Conservation (phyloP, 2,329 filamentous ascomycete genomes). For the Cladobotryum protrusum region DNA sequence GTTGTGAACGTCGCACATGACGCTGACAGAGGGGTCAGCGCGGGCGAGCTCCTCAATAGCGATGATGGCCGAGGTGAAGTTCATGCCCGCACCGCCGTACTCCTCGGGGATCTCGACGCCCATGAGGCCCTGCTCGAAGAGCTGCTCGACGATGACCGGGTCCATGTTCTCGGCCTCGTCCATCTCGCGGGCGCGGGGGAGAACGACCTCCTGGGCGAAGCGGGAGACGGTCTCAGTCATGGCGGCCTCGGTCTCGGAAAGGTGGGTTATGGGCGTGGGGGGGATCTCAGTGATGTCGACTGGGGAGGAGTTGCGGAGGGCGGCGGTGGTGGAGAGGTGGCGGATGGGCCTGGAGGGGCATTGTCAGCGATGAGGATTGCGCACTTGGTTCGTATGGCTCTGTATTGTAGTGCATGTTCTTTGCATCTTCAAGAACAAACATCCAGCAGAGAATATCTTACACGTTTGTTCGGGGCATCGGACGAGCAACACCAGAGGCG, state of each 20-base stretch:
- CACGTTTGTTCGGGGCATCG: slow-evolving; percentile 19
- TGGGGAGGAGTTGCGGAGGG: slow-evolving; percentile 38
- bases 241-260: slow-evolving; percentile 81
- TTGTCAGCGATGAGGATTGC: too few species aligned
- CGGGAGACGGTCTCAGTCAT: slow-evolving; percentile 88
- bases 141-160: slow-evolving; percentile 74
- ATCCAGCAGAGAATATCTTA: slow-evolving; percentile 14
- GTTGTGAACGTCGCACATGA: slow-evolving; percentile 96
- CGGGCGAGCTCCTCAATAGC: slow-evolving; percentile 95
- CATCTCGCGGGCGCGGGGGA: slow-evolving; percentile 93
- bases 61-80: slow-evolving; percentile 93
- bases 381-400: too few species aligned
- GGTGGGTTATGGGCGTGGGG: slow-evolving; percentile 86
- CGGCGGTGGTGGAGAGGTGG: slow-evolving; percentile 54
- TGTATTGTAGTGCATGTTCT: too few species aligned
- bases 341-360: slow-evolving; percentile 32
- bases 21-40: slow-evolving; percentile 89
- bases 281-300: slow-evolving; percentile 68
- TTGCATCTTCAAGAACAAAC: too few species aligned
- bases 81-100: slow-evolving; percentile 95
- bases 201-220: slow-evolving; percentile 82
- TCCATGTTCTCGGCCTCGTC: slow-evolving; percentile 97
- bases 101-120: slow-evolving; percentile 96
- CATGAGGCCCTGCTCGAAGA: slow-evolving; percentile 98
- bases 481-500: slow-evolving; percentile 17